Evolutionary conservation across 2,329 filamentous ascomycete genomes (phyloP), one percentile per base, ranked within the genome.

Genomic region (Calcarisporium arbuscula): DNA sequence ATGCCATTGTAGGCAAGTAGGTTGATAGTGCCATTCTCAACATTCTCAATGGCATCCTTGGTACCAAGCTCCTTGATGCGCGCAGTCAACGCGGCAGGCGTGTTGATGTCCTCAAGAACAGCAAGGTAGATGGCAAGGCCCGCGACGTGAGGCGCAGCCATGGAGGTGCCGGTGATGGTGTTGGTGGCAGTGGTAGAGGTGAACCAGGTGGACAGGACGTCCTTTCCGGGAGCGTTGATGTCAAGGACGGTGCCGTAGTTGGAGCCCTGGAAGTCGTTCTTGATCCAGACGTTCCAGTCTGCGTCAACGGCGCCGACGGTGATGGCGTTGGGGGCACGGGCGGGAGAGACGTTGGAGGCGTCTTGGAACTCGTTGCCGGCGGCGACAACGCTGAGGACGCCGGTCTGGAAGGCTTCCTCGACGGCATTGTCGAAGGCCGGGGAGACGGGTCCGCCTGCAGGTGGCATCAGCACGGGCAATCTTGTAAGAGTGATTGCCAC

Each of bases 61-160:
- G 58, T 62, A 4, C 55, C 56, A 25, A 73, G 54, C 8, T 56
- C 48, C 44, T 61, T 54, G 36, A 75, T 61, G 28, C 62, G 56
- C 19, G 48, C 25, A 20, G 54, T 59, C 23, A 74, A 59, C 20
- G 55, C 58, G 33, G 57, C 53, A 1, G 72, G 67, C n/a, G 58
- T 61, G 7, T 43, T 44, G 21, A 40, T 39, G 16, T 51, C 48
- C 49, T 72, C 64, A 2, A 69, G 53, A 8, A 51, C 57, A 40
- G 70, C 49, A 19, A 80, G 53, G 50, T 80, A 80, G n/a, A 72
- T 63, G 9, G 68, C 44, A n/a, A 82, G 53, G 10, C 78, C 78
- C 17, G 72, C 63, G 34, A 82, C 62, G 48, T 80, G 76, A 1
- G 77, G 77, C 4, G 66, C 60, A 3, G 77, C 72, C 76, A 80